phyloP scores from a whole-genome alignment of 2,329 filamentous ascomycete genomes.

The Diaporthe ampelina region DNA sequence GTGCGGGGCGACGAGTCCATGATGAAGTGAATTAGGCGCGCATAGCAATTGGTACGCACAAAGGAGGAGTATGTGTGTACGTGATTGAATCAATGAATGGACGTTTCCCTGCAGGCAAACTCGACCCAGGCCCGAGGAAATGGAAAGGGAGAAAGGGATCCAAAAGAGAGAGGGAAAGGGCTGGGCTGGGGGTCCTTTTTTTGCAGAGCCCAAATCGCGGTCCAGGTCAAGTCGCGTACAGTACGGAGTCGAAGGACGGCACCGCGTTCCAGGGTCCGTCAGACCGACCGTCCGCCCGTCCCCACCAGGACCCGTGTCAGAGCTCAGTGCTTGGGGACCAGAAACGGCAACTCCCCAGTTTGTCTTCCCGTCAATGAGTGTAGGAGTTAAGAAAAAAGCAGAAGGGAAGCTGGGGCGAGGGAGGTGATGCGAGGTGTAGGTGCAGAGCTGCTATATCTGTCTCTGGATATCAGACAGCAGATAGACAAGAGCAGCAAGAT shows the following conservation, averaged over 20 bases:
- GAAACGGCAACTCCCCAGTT: conserved; percentile 7
- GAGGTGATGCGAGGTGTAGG: not conserved
- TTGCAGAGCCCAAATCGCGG: conserved; percentile 40
- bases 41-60: conserved; percentile 34
- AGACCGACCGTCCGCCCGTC: conserved; percentile 33
- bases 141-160: conserved; percentile 12
- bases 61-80: not conserved
- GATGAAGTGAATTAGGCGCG: conserved; percentile 6
- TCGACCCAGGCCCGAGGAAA: conserved; percentile 19
- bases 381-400: not conserved
- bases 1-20: conserved; percentile 41
- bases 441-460: not conserved
- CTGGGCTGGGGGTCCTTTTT: conserved; percentile 35
- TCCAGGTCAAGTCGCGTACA: conserved; percentile 41
- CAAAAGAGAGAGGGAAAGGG: conserved; percentile 16
- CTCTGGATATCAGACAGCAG: not conserved
- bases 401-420: too few relatives aligned
- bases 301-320: conserved; percentile 33
- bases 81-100: conserved; percentile 15
- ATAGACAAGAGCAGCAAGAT: too few relatives aligned
- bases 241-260: conserved; percentile 32
- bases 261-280: conserved; percentile 38
- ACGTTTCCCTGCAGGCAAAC: conserved; percentile 35
- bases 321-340: not conserved
- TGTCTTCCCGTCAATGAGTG: not conserved